Evolutionary conservation across 2,329 filamentous ascomycete species (phyloP), one percentile per base, ranked within the genome.

Genomic region (Corinectria fuckeliana): DNA sequence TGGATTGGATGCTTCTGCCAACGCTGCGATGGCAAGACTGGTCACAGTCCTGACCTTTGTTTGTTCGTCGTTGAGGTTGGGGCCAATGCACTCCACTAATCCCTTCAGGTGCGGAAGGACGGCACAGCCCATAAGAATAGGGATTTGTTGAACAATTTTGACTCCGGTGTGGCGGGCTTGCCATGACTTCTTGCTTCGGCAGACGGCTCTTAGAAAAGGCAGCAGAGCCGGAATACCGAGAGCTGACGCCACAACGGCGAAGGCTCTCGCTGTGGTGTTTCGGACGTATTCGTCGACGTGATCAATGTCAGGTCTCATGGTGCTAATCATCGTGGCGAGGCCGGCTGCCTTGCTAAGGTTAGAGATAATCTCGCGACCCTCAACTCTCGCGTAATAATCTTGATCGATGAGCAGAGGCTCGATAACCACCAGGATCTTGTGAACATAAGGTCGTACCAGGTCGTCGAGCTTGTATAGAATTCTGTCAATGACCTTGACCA

Each of bases 381-480:
- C 95, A 5, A 99, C 95, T 75, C 95, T 90, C 39, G 96, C 95
- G 76, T 99, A 99, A 79, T 99, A 99, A 78, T 99, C 96, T 80
- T 99, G 95, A 74, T 99, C 96, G 72, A 99, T 99, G 66, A 99
- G 90, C 49, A 99, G 83, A n/a, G 95, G 95, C 77, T 99, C 96
- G 70, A 99, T 99, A 73, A 99, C 95, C 52, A 99, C 95, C 58
- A 99, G 79, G 63, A 99, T 99, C 81, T 98, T 98, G 81, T 99
- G 96, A 14, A 97, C 94, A 65, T 94, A 99, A 20, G 95, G 95
- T 38, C 95, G 88, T 53, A 99, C 95, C 65, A 98, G 85, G 71
- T 99, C 95, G 74, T 98, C 95, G 21, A 99, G 87, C 80, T 99
- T 99, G 85, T 98, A 99, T 6, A 99, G 86, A 60, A 99, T 93